Evolutionary conservation across 768 basidiomycete species (phyloP), one percentile per base, ranked within the genome.

Genomic region (Hypsizygus marmoreus): DNA sequence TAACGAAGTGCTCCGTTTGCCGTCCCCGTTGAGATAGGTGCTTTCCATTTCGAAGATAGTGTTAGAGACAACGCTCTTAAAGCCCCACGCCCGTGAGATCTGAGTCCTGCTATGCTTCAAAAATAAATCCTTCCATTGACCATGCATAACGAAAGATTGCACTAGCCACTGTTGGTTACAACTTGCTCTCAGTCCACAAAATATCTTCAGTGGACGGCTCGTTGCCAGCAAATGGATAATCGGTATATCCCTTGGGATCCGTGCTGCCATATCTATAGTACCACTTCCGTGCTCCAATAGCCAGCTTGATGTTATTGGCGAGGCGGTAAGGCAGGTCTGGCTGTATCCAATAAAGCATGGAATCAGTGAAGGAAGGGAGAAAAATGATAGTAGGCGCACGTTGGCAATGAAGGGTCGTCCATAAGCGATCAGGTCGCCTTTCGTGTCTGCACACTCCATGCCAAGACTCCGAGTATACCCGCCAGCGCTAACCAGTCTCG

Each of bases 341-440:
- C 67, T 65, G n/a, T 7, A 24, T 24, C 12, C 2, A 24, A 9
- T 6, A 17, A 19, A 14, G 13, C n/a, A 20, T n/a, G 14, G 2
- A 12, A 16, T 8, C n/a, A 16, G 10, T 14, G 34, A 8, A 23
- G 10, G 1, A 12, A 37, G n/a, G 2, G 8, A n/a, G 6, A 19
- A 26, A 13, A 12, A 25, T 1, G 10, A 29, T 4, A 34, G 8
- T 14, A 29, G 37, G 48, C 72, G 45, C 47, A 75, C 71, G 40
- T 72, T 73, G 3, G 70, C 32, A 9, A 73, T 64, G 40, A 65
- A 74, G 12, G 48, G 43, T 19, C 75, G 56, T 4, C 67, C 74
- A 19, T 67, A 73, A 0, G 70, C 68, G 35, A 73, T 49, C 9
- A 71, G 45, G 7, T 64, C 59, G 6, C 58, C 62, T 11, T 61